phyloP scores from a whole-genome alignment of 129 eudicot species.

The Pittosporum tobira region DNA sequence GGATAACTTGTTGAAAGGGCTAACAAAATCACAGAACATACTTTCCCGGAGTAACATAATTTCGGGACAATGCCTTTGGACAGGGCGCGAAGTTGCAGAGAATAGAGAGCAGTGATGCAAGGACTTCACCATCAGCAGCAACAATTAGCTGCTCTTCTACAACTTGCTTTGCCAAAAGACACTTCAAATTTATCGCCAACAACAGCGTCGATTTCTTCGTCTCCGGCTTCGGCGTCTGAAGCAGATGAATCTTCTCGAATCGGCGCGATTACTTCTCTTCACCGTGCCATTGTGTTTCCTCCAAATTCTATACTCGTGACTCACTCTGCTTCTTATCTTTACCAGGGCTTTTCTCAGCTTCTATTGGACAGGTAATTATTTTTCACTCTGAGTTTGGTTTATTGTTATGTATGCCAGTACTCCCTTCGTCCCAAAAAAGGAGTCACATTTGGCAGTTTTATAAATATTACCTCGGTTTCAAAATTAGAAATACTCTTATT shows the following conservation, averaged over 20 bases:
- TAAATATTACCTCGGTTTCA: too few species aligned
- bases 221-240: slow-evolving; percentile 25
- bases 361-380: slow-evolving; percentile 64
- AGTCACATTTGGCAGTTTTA: too few species aligned
- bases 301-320: slow-evolving; percentile 79
- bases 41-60: neutral
- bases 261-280: slow-evolving; percentile 68
- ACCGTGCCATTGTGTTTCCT: slow-evolving; percentile 72
- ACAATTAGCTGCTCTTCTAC: slow-evolving; percentile 75
- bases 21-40: neutral
- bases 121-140: slow-evolving; percentile 93
- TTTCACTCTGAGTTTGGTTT: neutral
- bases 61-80: neutral
- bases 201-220: slow-evolving; percentile 13
- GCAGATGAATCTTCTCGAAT: slow-evolving; percentile 55
- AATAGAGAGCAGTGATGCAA: slow-evolving; percentile 40
- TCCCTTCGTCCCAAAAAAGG: too few species aligned
- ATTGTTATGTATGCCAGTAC: neutral
- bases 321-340: slow-evolving; percentile 83
- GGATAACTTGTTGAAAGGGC: neutral
- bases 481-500: too few species aligned
- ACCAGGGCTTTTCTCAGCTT: slow-evolving; percentile 84
- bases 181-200: slow-evolving; percentile 23
- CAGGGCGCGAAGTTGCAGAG: neutral
- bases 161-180: slow-evolving; percentile 70